Evolutionary conservation across 345 rosid species (phyloP), one percentile per base, ranked within the genome.

Genomic region (Erucastrum elatum): DNA sequence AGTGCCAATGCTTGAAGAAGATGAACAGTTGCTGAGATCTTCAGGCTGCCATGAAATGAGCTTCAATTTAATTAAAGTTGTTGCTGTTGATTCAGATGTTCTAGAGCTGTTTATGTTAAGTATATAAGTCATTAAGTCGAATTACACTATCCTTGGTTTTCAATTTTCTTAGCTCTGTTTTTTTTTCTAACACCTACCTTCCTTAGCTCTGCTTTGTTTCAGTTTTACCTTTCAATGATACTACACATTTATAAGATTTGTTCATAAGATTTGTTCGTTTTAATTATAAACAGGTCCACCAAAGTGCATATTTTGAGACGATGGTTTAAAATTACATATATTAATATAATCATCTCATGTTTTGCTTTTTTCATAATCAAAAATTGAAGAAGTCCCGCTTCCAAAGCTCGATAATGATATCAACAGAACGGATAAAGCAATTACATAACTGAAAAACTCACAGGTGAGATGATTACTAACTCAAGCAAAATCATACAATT

Each of bases 1-100:
- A 86, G 25, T 86, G 88, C 0, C 83, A 78, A 0, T 72, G 64
- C 64, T 64, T 94, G 83, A 88, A 73, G 82, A 59, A 67, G 44
- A 12, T 94, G 11, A 81, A 81, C 71, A 75, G 89, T 92, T 4
- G 98, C 89, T 66, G 88, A 87, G 68, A 79, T 71, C 85, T 92
- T 0, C 84, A 86, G 39, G 86, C 8, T 67, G 85, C 85, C 4
- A 82, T 78, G 71, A 80, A 26, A 26, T 74, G 79, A 86, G 88
- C 87, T 1, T 60, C 77, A 90, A 84, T 75, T 75, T 75, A 55
- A 84, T 90, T 7, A 86, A 87, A 78, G 75, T 87, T 71, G 81
- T 75, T 71, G 60, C 69, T 75, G 26, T 12, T 13, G 5, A 10
- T 2, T 69, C 75, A 33, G 74, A 55, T 69, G 29, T 21, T 21